Base-by-base conservation (phyloP, 1,284 basidiomycete species). In the Tilletia horrida region DNA sequence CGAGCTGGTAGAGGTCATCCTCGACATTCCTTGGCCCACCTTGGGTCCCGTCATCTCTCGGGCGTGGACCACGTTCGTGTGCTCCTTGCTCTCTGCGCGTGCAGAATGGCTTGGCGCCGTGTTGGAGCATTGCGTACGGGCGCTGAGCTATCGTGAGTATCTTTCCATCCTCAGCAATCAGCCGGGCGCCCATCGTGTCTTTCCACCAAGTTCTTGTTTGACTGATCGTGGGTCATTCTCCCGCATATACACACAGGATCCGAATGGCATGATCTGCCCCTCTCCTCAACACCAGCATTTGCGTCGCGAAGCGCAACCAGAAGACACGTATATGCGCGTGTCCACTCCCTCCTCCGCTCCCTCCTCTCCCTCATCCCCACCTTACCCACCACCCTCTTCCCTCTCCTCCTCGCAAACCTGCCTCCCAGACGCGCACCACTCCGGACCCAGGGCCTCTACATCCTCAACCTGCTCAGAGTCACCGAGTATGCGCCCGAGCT, bases 401-500 rank as follows among this genome's bases (percentile, higher is more conserved):
- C 93, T 0, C 85, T 96, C 11, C 87, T 99, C 14, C 85, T 90
- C 55, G 87, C 87, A 59, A 85, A 91, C 76, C 95, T 97, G 78
- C 96, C 96, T 9, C 91, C 96, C 81, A 97, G 97, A 82, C 88
- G 94, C 62, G 93, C 96, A 76, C 87, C 87, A 50, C 88, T 90
- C 71, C 84, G 88, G 1, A 85, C 88, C 0, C 94, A 97, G 81
- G 87, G 91, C 21, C 92, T 93, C 0, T 99, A 94, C 81, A 91
- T 97, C 70, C 88, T 91, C 67, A 99, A 98, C 82, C 84, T 94
- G 27, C 86, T 97, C 29, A 87, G 88, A 59, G 84, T 98, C 45
- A 90, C 90, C 6, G 87, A 88, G 45, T 98, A 97, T 83, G 97
- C 93, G 78, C 89, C 91, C 0, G 93, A 94, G 80, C 84, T 98